phyloP scores from a whole-genome alignment of 148 eudicot genomes.

The Pharnaceum exiguum region DNA sequence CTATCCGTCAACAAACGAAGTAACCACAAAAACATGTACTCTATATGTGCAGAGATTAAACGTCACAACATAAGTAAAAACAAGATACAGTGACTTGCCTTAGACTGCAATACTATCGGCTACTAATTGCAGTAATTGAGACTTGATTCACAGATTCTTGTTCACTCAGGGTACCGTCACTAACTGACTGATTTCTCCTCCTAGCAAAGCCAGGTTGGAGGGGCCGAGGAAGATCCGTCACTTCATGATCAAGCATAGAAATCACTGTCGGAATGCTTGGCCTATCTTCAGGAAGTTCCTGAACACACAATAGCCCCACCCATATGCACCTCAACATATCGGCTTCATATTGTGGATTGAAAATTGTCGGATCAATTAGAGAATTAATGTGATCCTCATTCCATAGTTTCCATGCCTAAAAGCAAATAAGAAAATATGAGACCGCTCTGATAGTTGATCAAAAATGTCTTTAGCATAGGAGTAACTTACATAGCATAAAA shows the following conservation, averaged over 20 bases:
- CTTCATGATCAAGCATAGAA: conserved; percentile 37
- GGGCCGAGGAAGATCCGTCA: conserved; percentile 22
- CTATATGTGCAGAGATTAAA: too few relatives aligned
- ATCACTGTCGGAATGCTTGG: conserved; percentile 40
- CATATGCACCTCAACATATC: conserved; percentile 42
- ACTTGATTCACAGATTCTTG: too few relatives aligned
- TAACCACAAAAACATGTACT: too few relatives aligned
- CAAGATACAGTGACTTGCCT: too few relatives aligned
- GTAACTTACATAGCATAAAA: conserved; percentile 38
- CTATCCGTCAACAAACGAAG: too few relatives aligned
- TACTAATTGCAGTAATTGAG: too few relatives aligned
- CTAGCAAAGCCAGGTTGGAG: conserved; percentile 21
- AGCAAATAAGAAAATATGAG: not conserved
- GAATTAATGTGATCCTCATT: conserved; percentile 25
- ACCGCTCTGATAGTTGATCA: too few relatives aligned
- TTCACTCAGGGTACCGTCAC: too few relatives aligned
- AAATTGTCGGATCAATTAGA: conserved; percentile 29
- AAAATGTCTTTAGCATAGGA: not conserved
- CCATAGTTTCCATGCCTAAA: conserved; percentile 67
- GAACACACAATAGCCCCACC: conserved; percentile 54
- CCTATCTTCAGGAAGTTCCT: conserved; percentile 40
- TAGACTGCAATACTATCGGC: too few relatives aligned
- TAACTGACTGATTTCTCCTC: too few relatives aligned
- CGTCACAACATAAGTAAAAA: too few relatives aligned
- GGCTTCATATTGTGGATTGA: not conserved